Conservation (phyloP, 352 stramenopile species). For the Phytophthora parvispora region DNA sequence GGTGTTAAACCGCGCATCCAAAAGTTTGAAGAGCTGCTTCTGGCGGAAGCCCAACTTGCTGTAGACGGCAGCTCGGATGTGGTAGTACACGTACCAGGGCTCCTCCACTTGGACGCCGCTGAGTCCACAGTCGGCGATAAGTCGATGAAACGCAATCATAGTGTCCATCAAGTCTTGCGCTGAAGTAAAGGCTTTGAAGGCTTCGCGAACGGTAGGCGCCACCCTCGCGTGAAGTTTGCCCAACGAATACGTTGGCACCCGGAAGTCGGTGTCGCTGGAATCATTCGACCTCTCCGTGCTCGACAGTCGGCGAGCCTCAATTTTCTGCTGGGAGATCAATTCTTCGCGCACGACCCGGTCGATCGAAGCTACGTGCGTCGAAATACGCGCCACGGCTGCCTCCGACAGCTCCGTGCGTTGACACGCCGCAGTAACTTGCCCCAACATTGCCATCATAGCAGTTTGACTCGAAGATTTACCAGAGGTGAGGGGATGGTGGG, state of each 20-base stretch:
- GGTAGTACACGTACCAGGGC: constrained; percentile 60
- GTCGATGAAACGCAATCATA: constrained; percentile 45
- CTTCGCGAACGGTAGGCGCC: constrained; percentile 17
- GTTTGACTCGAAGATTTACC: neutral
- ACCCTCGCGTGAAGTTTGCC: neutral
- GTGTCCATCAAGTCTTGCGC: constrained; percentile 62
- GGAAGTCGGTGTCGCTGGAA: constrained; percentile 11
- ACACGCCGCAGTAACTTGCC: constrained; percentile 54
- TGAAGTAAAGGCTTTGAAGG: constrained; percentile 58
- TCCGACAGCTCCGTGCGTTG: constrained; percentile 61
- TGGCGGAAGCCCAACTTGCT: constrained; percentile 67
- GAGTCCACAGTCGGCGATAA: constrained; percentile 54
- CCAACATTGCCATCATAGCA: constrained; percentile 39
- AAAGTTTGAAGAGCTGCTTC: constrained; percentile 71
- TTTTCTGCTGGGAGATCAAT: constrained; percentile 33
- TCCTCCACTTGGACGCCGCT: constrained; percentile 46
- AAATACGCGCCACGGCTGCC: constrained; percentile 58
- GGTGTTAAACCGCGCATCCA: constrained; percentile 55
- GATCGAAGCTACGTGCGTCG: constrained; percentile 58
- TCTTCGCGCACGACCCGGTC: constrained; percentile 69
- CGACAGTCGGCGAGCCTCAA: constrained; percentile 46
- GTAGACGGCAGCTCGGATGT: constrained; percentile 56
- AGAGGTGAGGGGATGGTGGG: neutral
- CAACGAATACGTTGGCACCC: neutral
- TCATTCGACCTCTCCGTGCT: constrained; percentile 23